Evolutionary conservation across 2,329 filamentous ascomycete genomes (phyloP), one percentile per base, ranked within the genome.

Genomic region (Trichoderma semiorbis): DNA sequence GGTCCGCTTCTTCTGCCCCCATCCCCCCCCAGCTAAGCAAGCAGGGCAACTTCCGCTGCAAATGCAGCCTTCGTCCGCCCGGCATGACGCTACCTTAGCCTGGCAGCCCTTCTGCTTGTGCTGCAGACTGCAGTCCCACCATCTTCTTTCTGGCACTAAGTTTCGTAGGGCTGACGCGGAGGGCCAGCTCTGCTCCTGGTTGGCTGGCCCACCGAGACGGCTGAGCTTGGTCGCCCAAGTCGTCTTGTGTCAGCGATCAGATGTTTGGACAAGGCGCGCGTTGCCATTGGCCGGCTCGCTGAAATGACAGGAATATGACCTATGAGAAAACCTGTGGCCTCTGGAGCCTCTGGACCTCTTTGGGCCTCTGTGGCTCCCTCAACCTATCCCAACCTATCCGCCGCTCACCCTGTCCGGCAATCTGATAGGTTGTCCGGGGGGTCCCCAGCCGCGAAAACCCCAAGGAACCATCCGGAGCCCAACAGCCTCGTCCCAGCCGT

Each of bases 151-250:
- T 66, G 71, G 64, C 70, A 72, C 74, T 69, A 74, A 71, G 72
- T 74, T 73, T 75, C 73, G 74, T 75, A 75, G 74, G 74, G 74
- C 74, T 75, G 74, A 75, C 74, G 70, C 65, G 70, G 69, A 75
- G 68, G 39, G 71, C 63, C 61, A 65, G 71, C 68, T 65, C 47
- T 43, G 32, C 34, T 66, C 32, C 71, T 75, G 72, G 71, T 75
- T 75, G 74, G 74, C 71, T 69, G 24, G 28, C 21, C 47, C 57
- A 68, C 36, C 67, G 69, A 67, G 66, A 70, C 70, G 70, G 70
- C 74, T 74, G 73, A 73, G 71, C 36, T n/a, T 47, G 50, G 32
- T 43, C 14, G 43, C 69, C 43, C 63, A 62, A 50, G 62, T 16
- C 18, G 65, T 69, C 53, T 47, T 18, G 66, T 53, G 69, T 72